Base-by-base conservation (phyloP, 2,329 filamentous ascomycete genomes). In the Daldinia eschscholtzii region DNA sequence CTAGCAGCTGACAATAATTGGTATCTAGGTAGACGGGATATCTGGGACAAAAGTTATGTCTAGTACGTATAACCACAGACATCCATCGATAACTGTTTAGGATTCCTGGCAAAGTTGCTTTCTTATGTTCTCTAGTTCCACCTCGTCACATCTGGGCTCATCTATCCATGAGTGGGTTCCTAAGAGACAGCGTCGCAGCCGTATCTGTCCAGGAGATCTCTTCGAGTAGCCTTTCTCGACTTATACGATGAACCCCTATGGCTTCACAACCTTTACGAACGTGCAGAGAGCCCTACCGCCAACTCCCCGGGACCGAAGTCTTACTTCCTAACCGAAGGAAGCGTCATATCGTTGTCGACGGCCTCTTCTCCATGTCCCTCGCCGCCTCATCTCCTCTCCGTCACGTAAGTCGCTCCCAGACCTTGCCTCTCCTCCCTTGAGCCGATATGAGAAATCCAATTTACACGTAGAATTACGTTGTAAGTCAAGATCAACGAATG, bases 221-320 rank as follows among this genome's bases (percentile, higher is more conserved):
- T 23, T 48, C 5, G 28, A 28, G 23, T 26, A 10, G 15, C 30
- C 50, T n/a, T 37, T 42, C 39, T n/a, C 65, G 12, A 61, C 48
- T 18, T 61, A n/a, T 10, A 30, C 13, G 70, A 61, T 83, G 67
- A 83, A 82, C 62, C 82, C 84, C 46, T 69, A n/a, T n/a, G n/a
- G n/a, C 83, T 13, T 3, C 85, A 83, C 59, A 23, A 75, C 78
- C 2, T 80, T 72, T 39, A 81, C 79, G 52, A 55, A 57, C 18
- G 65, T 71, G 37, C 65, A 67, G 65, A 59, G 33, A 10, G 61
- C 20, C 20, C 30, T 33, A 46, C 66, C 18, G 6, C 35, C 28
- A 23, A 23, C 20, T 2, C 20, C 20, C 20, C 20, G 20, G 20
- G 41, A 69, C 57, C 52, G 53, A 42, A 57, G 37, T 48, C 63